These are phyloP conservation scores for Colletotrichum cuscutae DNA, from an alignment of 2,329 filamentous ascomycete genomes.

Conservation along the genomic window DNA sequence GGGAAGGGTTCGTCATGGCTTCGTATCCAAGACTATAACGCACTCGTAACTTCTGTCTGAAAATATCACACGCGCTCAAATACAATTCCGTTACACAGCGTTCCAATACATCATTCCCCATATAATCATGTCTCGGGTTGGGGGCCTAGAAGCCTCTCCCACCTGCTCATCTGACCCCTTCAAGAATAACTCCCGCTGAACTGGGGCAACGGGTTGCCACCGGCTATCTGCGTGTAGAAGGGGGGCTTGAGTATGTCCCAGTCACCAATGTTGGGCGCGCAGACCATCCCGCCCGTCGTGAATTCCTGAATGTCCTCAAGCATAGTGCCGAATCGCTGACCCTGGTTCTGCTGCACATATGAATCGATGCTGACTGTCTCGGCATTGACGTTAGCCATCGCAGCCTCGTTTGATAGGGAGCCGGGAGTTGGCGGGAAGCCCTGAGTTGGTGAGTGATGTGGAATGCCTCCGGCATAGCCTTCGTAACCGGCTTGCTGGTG, in stretches of 20 bases:
- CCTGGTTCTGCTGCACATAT: slow-evolving; percentile 27
- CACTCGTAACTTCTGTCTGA: background rate
- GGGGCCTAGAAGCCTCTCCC: background rate
- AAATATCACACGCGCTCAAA: background rate
- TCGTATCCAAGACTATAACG: background rate
- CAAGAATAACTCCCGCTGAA: slow-evolving; percentile 21
- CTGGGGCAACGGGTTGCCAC: slow-evolving; percentile 5
- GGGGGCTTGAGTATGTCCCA: slow-evolving; percentile 16
- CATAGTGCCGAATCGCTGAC: slow-evolving; percentile 19
- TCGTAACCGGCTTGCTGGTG: background rate
- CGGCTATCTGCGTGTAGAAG: slow-evolving; percentile 24
- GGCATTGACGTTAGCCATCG: background rate
- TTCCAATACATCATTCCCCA: background rate
- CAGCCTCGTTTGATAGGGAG: background rate
- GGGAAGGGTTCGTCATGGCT: slow-evolving; percentile 3
- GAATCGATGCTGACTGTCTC: slow-evolving; percentile 23
- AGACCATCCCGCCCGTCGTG: slow-evolving; percentile 22
- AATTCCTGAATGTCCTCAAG: slow-evolving; percentile 30
- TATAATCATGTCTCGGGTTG: background rate
- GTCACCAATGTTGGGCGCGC: slow-evolving; percentile 14
- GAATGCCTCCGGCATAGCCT: slow-evolving; percentile 5
- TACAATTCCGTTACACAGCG: background rate
- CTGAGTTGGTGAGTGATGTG: slow-evolving; percentile 27
- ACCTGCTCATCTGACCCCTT: background rate
- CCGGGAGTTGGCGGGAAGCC: background rate